Evolutionary conservation across 1,284 basidiomycete species (phyloP), one percentile per base, ranked within the genome.

Genomic region (Microbotryomycetes sp.): DNA sequence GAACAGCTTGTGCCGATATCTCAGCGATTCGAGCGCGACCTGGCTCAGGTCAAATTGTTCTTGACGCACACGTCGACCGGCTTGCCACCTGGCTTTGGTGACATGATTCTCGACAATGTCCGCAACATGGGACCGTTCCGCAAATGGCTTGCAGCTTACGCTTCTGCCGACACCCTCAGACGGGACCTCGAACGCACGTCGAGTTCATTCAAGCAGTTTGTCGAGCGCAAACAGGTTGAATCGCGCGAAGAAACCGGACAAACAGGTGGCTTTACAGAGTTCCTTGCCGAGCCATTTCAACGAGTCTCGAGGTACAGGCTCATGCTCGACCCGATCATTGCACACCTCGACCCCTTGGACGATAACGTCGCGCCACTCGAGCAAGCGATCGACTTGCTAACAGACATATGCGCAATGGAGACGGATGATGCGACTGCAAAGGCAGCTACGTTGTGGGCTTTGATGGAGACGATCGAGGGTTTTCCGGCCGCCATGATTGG

Each of bases 231-330:
- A 1, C 58, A 61, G 46, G 49, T 65, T 0, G 26, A 56, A 48
- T 52, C 50, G n/a, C 56, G 62, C 2, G 62, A 67, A 45, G 45
- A 55, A 16, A 56, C 62, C 2, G 85, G 88, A 64, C 85, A 85
- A 3, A 81, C 85, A 15, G 91, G 91, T 60, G 92, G 94, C 15
- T 80, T 99, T 46, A 84, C 91, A 23, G 94, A 98, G 75, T 83
- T 99, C 47, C 80, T 99, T 47, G 97, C 97, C 84, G 96, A 98
- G 73, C 96, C 96, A n/a, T 90, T 97, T n/a, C 96, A 99, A 75
- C 86, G 96, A 28, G 91, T 98, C 66, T 93, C 96, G 1, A 82
- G 94, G 59, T 98, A 98, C 76, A 96, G 91, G 2, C 80, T 99
- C 26, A 81, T 99, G 65, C 90, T 97, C 76, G 86, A 91, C 67